These are phyloP conservation scores for Flaveria bidentis DNA, from an alignment of 129 eudicot genomes.

Conservation along the genomic window DNA sequence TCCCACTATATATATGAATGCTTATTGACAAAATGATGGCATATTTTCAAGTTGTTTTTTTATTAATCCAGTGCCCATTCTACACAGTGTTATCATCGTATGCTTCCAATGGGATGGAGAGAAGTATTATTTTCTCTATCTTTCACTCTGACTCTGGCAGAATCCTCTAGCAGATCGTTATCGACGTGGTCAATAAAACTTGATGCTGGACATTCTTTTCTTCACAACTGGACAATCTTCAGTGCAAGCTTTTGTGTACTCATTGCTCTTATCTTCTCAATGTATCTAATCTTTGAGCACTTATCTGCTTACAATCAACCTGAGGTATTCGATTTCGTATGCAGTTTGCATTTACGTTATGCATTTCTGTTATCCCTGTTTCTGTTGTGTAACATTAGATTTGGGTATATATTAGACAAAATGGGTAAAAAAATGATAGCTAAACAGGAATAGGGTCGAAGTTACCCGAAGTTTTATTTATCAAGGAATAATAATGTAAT, in stretches of 20 bases:
- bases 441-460: neutral
- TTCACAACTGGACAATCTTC: slow-evolving; percentile 69
- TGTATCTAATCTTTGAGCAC: slow-evolving; percentile 84
- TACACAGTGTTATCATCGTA: slow-evolving; percentile 8
- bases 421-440: neutral
- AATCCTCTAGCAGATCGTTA: slow-evolving; percentile 54
- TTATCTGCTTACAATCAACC: slow-evolving; percentile 86
- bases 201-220: slow-evolving; percentile 42
- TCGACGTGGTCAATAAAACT: slow-evolving; percentile 44
- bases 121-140: slow-evolving; percentile 36
- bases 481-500: neutral
- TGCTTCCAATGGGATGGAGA: slow-evolving; percentile 20
- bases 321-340: slow-evolving; percentile 49
- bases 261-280: slow-evolving; percentile 71
- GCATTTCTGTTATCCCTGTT: neutral
- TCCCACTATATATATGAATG: neutral
- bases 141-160: slow-evolving; percentile 45
- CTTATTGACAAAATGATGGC: neutral
- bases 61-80: neutral
- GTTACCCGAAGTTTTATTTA: neutral
- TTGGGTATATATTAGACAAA: neutral
- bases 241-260: slow-evolving; percentile 79
- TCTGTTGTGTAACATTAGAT: neutral
- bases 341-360: neutral
- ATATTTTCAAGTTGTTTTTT: neutral